Conservation (phyloP, 192 early-diverging fungal genomes). For the Chytriomyces confervae region DNA sequence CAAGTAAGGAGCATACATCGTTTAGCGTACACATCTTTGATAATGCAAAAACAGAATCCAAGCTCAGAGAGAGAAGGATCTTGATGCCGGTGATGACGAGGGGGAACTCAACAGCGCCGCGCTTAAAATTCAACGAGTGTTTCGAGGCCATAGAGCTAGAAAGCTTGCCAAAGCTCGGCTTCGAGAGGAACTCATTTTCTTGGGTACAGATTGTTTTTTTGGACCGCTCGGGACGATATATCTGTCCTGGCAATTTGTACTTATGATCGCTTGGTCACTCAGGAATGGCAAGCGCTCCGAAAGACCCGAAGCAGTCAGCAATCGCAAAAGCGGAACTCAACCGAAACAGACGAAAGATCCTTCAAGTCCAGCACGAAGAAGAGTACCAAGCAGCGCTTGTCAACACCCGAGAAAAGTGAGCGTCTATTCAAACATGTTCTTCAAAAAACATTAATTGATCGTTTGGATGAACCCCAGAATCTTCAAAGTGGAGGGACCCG, state of each 20-base stretch:
- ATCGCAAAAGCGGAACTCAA: conserved; percentile 52
- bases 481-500: conserved; percentile 63
- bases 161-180: conserved; percentile 43
- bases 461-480: conserved; percentile 41
- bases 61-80: conserved; percentile 61
- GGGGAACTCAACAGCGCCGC: conserved; percentile 57
- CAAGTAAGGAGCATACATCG: conserved; percentile 38
- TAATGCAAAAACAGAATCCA: conserved; percentile 47
- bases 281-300: conserved; percentile 49
- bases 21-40: not conserved
- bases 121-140: conserved; percentile 61
- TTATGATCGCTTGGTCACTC: not conserved
- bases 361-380: conserved; percentile 66
- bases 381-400: conserved; percentile 67
- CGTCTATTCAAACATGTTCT: not conserved
- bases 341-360: conserved; percentile 53
- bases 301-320: conserved; percentile 47
- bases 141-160: conserved; percentile 56
- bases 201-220: conserved; percentile 40
- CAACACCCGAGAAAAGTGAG: conserved; percentile 66
- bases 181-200: conserved; percentile 59
- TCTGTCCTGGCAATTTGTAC: not conserved
- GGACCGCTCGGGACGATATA: no score
- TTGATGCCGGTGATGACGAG: conserved; percentile 62
- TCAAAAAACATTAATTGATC: not conserved